Evolutionary conservation across 371 early-diverging fungal species (phyloP), one percentile per base, ranked within the genome.

Genomic region (Saksenaea oblongispora): DNA sequence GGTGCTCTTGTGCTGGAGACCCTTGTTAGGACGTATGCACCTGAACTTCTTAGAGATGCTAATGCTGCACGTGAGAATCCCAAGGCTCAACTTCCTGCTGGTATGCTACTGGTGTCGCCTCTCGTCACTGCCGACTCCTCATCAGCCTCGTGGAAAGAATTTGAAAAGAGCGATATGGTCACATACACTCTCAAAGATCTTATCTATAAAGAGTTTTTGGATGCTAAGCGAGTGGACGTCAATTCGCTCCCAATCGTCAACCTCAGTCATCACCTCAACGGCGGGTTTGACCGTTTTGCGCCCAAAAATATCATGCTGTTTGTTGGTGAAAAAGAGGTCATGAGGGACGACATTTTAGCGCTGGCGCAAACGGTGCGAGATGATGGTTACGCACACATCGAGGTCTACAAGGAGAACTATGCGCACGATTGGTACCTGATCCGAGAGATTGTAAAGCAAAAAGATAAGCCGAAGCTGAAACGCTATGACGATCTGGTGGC

Each of bases 391-490:
- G 35, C 55, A 15, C 66, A 72, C 9, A 54, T 76, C 9, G 41
- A 56, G 3, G 51, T 76, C 5, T 51, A 67, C 54, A 65, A 64
- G 22, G 80, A 75, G 41, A 58, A 70, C 7, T 74, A 74, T 63
- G 58, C 65, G 13, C 80, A 79, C 59, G 74, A 75, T 39, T 79
- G 80, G 80, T 79, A 69, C 59, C 31, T 79, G 56, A 73, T 76
- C 22, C 74, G 69, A 18, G 72, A 74, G 17, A 67, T 76, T n/a
- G 64, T 79, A 35, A 71, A 67, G 18, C 66, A 69, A 27, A 70
- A 66, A 39, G 68, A 76, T 24, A 74, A 67, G 28, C 31, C 41
- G 2, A 61, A 71, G 53, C 62, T 79, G 28, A 34, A 59, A 1
- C 63, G 63, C 18, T 73, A 72, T 42, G 77, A 76, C 47, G 72